A percentile compares a stretch with the other conserved stretches of the same genome.
These are phyloP conservation scores for Rhodomyrtus psidioides DNA, from an alignment of 441 rosid genomes.

Conservation along the genomic window DNA sequence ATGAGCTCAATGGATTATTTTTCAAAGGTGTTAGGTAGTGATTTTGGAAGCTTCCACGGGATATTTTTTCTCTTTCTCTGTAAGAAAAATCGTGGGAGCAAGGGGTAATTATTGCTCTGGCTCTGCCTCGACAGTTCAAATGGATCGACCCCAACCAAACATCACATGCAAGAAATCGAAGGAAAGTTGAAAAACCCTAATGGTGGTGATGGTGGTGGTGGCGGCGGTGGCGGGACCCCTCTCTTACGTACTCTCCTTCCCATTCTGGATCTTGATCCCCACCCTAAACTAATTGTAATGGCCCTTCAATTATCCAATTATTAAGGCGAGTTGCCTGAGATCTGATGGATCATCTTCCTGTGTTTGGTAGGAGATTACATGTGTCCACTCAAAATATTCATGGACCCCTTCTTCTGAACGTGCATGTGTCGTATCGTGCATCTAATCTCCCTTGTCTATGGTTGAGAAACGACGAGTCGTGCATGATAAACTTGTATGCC, in stretches of 20 bases:
- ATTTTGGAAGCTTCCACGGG: constrained; percentile 48
- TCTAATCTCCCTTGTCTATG: background rate
- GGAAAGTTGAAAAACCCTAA: background rate
- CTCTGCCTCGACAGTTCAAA: background rate
- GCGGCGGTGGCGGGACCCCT: background rate
- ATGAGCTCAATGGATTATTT: background rate
- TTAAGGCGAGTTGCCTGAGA: background rate
- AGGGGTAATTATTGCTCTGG: background rate
- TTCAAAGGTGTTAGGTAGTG: constrained; percentile 49
- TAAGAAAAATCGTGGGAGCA: background rate
- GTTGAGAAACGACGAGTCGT: background rate
- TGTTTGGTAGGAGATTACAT: background rate
- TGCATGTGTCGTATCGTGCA: background rate
- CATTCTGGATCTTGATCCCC: background rate
- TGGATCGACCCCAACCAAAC: background rate
- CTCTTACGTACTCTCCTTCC: background rate
- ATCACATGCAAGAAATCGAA: background rate
- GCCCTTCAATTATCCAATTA: background rate
- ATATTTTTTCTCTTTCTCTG: constrained; percentile 2
- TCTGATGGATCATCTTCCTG: background rate
- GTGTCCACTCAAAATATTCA: background rate
- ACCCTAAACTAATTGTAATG: background rate
- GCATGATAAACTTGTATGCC: background rate
- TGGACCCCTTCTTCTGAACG: background rate
- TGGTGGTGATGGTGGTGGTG: too few species aligned